These are phyloP conservation scores for Withania somnifera DNA, from an alignment of 305 asterid genomes.

Conservation along the genomic window DNA sequence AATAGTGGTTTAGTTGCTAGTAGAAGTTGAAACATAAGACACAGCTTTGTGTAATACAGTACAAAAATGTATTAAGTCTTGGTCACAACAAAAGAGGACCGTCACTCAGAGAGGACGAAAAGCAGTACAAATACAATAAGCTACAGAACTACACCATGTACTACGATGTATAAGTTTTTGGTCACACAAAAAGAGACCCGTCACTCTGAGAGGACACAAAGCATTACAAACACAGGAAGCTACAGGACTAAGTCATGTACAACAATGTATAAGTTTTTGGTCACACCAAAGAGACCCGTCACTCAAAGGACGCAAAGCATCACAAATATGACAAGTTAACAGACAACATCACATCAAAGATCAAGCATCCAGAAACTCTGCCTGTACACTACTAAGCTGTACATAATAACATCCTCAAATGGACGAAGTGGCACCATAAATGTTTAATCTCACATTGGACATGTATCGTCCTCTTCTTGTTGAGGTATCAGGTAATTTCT, in stretches of 20 bases:
- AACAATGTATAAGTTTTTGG: neutral
- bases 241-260: neutral
- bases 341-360: neutral
- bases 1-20: neutral
- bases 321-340: neutral
- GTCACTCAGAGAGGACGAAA: neutral
- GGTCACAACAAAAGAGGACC: neutral
- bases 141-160: neutral
- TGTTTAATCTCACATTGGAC: slow-evolving; percentile 57
- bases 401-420: slow-evolving; percentile 9
- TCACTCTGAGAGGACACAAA: slow-evolving; percentile 8
- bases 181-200: slow-evolving; percentile 4
- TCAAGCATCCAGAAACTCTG: neutral
- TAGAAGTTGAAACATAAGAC: neutral
- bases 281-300: slow-evolving; percentile 6
- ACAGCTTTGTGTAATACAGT: neutral
- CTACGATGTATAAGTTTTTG: neutral
- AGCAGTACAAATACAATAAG: neutral
- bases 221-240: neutral
- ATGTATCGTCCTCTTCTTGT: slow-evolving; percentile 49
- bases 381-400: slow-evolving; percentile 27
- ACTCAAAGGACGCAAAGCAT: slow-evolving; percentile 7
- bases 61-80: neutral
- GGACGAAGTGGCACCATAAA: neutral
- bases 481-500: slow-evolving; percentile 61